Conservation (phyloP, 148 eudicot species). For the Suaeda aralocaspica region DNA sequence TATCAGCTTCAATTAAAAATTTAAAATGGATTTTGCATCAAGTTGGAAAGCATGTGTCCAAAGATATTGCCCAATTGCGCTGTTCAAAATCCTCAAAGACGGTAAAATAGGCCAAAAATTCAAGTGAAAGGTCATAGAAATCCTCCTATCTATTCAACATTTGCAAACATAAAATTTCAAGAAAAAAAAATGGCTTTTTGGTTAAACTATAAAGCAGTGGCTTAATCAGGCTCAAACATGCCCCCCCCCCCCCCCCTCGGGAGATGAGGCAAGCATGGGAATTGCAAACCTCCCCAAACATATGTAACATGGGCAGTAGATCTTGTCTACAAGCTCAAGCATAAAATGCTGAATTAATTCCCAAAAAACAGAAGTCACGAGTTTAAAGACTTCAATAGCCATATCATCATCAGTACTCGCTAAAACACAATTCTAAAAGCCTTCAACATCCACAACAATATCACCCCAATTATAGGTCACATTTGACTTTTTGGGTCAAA, state of each 20-base stretch:
- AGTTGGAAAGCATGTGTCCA: slow-evolving; percentile 2
- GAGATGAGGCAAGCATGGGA: too few species aligned
- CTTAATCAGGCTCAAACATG: too few species aligned
- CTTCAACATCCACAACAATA: not conserved
- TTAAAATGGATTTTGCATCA: not conserved
- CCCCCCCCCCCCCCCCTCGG: too few species aligned
- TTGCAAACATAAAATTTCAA: not conserved
- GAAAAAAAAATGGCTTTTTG: not conserved
- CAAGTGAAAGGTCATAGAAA: not conserved
- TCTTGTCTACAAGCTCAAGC: not conserved
- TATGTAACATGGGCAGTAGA: not conserved
- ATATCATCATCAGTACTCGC: not conserved
- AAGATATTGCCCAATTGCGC: not conserved
- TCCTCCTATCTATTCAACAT: not conserved
- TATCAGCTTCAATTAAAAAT: slow-evolving; percentile 17
- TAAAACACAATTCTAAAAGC: not conserved
- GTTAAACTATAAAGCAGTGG: too few species aligned
- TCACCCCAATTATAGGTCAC: not conserved
- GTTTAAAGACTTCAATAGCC: not conserved
- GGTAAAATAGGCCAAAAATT: not conserved
- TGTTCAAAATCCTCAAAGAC: slow-evolving; percentile 1
- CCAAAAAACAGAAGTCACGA: not conserved
- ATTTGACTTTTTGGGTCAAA: not conserved
- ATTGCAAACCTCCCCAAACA: too few species aligned
- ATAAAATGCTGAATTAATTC: not conserved